Conservation (phyloP, 345 rosid species). For the Nephelium lappaceum region DNA sequence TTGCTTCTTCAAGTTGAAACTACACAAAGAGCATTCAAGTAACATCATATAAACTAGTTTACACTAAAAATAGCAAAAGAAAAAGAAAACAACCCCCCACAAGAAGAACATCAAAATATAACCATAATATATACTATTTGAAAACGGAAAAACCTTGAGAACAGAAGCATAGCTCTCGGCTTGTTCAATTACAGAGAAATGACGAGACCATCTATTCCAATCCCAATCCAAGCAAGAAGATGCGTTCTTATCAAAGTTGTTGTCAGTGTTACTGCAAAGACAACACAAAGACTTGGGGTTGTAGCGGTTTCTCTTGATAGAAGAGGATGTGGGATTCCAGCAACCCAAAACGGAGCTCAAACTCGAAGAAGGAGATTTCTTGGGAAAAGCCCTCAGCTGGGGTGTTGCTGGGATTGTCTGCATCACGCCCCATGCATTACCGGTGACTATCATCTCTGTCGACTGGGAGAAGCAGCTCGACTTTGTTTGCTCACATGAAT, state of each 20-base stretch:
- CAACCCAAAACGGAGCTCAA: conserved; percentile 41
- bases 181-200: conserved; percentile 79
- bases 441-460: conserved; percentile 43
- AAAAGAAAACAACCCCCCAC: neutral
- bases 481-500: neutral
- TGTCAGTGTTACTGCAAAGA: conserved; percentile 36
- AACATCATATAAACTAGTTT: neutral
- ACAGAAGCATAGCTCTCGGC: conserved; percentile 76
- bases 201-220: conserved; percentile 90
- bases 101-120: neutral
- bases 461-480: neutral
- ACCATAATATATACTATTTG: neutral
- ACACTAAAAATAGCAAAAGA: neutral
- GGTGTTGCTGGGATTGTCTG: conserved; percentile 45
- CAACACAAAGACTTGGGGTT: conserved; percentile 33
- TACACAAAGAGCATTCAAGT: conserved; percentile 23
- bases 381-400: conserved; percentile 38
- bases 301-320: conserved; percentile 33
- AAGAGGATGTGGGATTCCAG: conserved; percentile 18
- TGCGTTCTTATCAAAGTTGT: conserved; percentile 18
- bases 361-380: conserved; percentile 27
- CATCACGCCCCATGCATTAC: conserved; percentile 46
- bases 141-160: conserved; percentile 56
- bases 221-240: conserved; percentile 70
- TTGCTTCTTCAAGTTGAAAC: conserved; percentile 93